phyloP scores from a whole-genome alignment of 495 filamentous ascomycete genomes.

The Aeminium ludgeri region DNA sequence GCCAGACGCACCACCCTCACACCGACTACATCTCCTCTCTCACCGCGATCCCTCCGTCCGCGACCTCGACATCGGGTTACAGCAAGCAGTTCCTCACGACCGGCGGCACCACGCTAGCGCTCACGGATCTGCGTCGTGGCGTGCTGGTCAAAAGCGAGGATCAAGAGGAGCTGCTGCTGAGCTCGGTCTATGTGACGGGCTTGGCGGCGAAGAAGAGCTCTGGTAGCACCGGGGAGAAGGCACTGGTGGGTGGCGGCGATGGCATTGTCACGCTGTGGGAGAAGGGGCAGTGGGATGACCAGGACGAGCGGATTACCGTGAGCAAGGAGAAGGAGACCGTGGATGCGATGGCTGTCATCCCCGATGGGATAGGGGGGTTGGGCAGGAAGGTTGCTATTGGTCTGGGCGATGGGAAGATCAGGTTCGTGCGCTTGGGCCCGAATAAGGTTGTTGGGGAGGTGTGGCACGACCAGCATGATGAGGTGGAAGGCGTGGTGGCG shows the following conservation, averaged over 20 bases:
- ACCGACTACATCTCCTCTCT: constrained; percentile 86
- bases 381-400: constrained; percentile 59
- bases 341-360: constrained; percentile 50
- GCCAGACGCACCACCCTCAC: constrained; percentile 69
- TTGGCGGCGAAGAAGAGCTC: constrained; percentile 39
- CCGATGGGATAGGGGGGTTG: constrained; percentile 41
- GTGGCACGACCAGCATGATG: constrained; percentile 43
- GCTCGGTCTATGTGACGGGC: constrained; percentile 53
- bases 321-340: constrained; percentile 44
- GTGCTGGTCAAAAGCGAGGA: constrained; percentile 77
- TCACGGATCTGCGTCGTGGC: constrained; percentile 71
- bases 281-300: constrained; percentile 82
- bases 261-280: constrained; percentile 89
- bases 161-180: constrained; percentile 82
- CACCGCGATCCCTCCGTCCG: constrained; percentile 61
- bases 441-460: constrained; percentile 45
- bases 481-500: constrained; percentile 62
- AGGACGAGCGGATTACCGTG: constrained; percentile 71
- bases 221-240: constrained; percentile 47
- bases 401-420: constrained; percentile 50
- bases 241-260: constrained; percentile 59
- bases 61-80: constrained; percentile 63
- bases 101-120: constrained; percentile 72
- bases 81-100: constrained; percentile 87
- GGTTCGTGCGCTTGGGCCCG: constrained; percentile 37